phyloP scores from a whole-genome alignment of 2,329 filamentous ascomycete species.

The Colletotrichum eremochloae region DNA sequence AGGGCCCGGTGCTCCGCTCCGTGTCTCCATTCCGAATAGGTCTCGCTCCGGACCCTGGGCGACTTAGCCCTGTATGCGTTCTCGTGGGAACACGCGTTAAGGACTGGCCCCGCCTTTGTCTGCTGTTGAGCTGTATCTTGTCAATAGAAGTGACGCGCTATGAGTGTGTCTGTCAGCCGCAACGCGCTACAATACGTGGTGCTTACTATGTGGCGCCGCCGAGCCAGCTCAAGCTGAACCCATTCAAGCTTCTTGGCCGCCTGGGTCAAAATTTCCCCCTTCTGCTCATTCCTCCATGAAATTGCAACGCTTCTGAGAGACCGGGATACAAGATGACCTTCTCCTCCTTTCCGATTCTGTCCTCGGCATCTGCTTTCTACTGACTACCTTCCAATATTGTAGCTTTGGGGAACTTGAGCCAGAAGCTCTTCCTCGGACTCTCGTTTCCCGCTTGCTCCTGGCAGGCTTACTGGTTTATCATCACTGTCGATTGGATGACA shows the following conservation, averaged over 20 bases:
- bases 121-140: background rate
- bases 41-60: background rate
- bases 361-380: background rate
- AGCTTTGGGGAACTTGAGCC: no score
- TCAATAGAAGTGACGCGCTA: slow-evolving; percentile 3
- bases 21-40: slow-evolving; percentile 1
- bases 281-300: slow-evolving; percentile 1
- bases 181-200: slow-evolving; percentile 18
- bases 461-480: background rate
- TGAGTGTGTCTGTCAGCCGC: slow-evolving; percentile 30
- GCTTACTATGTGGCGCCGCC: slow-evolving; percentile 27
- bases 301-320: slow-evolving; percentile 9
- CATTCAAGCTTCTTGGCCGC: background rate
- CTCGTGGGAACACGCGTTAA: background rate
- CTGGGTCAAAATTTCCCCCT: background rate
- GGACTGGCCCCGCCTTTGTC: background rate
- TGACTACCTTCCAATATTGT: background rate
- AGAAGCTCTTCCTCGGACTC: background rate
- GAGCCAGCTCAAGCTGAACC: background rate
- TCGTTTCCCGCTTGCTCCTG: background rate
- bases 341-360: background rate
- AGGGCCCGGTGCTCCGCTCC: slow-evolving; percentile 10
- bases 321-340: background rate
- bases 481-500: no score
- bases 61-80: background rate